A percentile compares a stretch with the other conserved stretches of the same genome.
phyloP scores from a whole-genome alignment of 2,329 filamentous ascomycete genomes.

The Colletotrichum godetiae region DNA sequence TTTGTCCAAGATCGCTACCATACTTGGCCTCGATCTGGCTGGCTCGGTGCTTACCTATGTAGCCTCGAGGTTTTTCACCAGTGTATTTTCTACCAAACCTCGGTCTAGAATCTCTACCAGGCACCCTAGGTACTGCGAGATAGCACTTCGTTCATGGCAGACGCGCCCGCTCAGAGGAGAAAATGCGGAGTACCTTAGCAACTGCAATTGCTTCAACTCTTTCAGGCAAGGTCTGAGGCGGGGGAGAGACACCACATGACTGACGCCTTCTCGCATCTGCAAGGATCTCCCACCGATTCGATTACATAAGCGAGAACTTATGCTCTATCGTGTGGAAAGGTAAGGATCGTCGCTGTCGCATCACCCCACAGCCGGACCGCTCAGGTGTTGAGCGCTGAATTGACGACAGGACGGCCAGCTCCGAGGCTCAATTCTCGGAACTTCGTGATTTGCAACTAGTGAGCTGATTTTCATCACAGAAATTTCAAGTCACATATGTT shows the following conservation, averaged over 20 bases:
- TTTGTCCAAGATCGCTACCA: not conserved
- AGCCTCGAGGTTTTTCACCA: too few species aligned
- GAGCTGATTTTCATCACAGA: not conserved
- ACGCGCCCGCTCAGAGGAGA: not conserved
- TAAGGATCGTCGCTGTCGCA: constrained; percentile 1
- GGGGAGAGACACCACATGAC: constrained; percentile 10
- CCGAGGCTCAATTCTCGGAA: not conserved
- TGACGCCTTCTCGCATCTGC: not conserved
- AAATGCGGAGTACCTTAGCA: not conserved
- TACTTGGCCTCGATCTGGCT: not conserved
- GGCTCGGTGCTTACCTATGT: too few species aligned
- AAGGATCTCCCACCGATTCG: not conserved
- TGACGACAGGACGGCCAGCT: not conserved
- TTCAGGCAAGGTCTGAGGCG: not conserved
- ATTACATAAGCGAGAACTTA: not conserved
- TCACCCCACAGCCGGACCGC: not conserved
- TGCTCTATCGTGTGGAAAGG: not conserved
- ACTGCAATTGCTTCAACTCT: not conserved
- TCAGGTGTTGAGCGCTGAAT: not conserved
- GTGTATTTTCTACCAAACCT: not conserved
- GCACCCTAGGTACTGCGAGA: too few species aligned
- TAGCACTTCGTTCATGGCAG: too few species aligned
- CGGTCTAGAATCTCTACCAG: not conserved
- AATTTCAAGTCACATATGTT: too few species aligned
- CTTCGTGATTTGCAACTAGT: not conserved